Base-by-base conservation (phyloP, 441 rosid species). In the Brassica hybrid region DNA sequence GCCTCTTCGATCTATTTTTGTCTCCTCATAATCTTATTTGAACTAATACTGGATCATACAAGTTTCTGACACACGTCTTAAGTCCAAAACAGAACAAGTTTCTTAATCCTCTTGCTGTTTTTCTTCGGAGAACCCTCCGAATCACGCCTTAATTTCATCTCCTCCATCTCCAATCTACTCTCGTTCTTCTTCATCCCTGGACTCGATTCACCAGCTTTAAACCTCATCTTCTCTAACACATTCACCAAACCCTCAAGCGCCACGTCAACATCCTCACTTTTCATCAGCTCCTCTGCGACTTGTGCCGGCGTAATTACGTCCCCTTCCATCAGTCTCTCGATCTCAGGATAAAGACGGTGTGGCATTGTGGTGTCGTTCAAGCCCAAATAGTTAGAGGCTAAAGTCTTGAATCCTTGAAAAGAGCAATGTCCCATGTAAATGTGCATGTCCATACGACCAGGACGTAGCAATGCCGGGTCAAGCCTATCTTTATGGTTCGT, bases 391-490 rank as follows among this genome's bases (percentile, higher is more conserved):
- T 85, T 90, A 0, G 81, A 79, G 10, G 95, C 95, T 61, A 92
- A 57, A 0, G 82, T 56, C 75, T 74, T 86, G 87, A 90, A 90
- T 0, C 90, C 92, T 43, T 80, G 75, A 19, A 81, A 67, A 1
- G 82, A 80, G 78, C 96, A 92, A 6, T 89, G 87, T 10, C 92
- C 89, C 97, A 90, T 88, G 89, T 89, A 88, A 70, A 92, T 82
- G 78, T 88, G 93, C 89, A 83, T 85, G 80, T 91, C 97, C 94
- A 92, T 86, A 2, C 94, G 84, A 6, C 94, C 91, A 0, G 92
- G 94, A 13, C 97, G 84, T 56, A 90, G 59, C 85, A 92, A 71
- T 7, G 94, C 92, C 1, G 91, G 88, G 63, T 90, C 92, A 23
- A 88, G 80, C 65, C 62, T 85, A 11, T 92, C 93, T 77, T 80